Base-by-base conservation (phyloP, 1,139 yeast species). In the Yamadazyma friedrichii region DNA sequence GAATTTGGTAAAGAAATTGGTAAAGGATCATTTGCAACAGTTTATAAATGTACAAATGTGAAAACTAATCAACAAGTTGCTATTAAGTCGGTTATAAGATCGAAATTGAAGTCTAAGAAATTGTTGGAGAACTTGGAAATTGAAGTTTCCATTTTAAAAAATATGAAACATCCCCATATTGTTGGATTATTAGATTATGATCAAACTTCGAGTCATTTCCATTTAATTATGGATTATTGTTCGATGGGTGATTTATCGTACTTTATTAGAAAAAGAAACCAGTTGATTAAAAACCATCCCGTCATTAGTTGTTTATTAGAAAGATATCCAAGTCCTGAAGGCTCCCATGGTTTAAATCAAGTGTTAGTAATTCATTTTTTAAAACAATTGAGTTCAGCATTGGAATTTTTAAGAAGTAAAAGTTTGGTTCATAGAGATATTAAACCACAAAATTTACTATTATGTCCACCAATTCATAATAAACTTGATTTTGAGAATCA, bases 201-300 rank as follows among this genome's bases (percentile, higher is more conserved):
- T 47, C 85, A 88, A 55, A 85, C 96, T 0, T 61, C 80, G 9
- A 70, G 85, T 9, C 88, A 91, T 62, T 88, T 89, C 65, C 94
- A 88, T 62, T 70, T 93, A 49, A 81, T 91, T n/a, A 93, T 93
- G 98, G 98, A 93, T 59, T 93, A 88, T 64, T 93, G 98, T 59
- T 83, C 97, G 0, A 71, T 93, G 62, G 98, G 98, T 9, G 98
- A 93, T 64, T 73, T 93, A 46, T 86, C 95, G 0, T 88, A 82
- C 56, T 84, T 93, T 53, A 89, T 93, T 41, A 78, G 88, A 54
- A 82, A 80, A 58, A 76, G 93, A 55, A 78, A 78, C 49, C 89
- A 85, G 56, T 67, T 91, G 34, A 77, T 80, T 25, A 75, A 78
- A 49, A 80, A 87, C 3, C 89, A 88, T 58, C 97, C 97, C 0